Percentiles rank a stretch among this genome's conserved stretches.
phyloP scores from a whole-genome alignment of 441 rosid species.

The Euphorbia celastroides region DNA sequence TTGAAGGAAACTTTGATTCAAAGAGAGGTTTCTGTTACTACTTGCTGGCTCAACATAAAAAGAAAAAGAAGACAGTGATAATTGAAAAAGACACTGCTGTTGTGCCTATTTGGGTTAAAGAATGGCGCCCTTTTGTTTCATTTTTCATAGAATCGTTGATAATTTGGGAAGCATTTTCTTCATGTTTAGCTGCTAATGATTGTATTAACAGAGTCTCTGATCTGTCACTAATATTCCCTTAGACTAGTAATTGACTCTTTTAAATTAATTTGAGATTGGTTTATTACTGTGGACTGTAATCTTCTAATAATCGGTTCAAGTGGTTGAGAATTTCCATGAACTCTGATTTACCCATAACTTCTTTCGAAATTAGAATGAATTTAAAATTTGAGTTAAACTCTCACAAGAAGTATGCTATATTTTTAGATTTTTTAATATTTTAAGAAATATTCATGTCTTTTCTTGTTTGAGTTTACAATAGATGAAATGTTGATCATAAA shows the following conservation, averaged over 20 bases:
- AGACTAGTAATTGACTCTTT: slow-evolving; percentile 3
- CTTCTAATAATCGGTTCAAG: background rate
- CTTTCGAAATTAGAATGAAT: too few species aligned
- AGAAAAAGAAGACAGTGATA: slow-evolving; percentile 8
- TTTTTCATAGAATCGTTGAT: background rate
- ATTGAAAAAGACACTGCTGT: slow-evolving; percentile 3
- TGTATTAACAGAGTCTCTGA: slow-evolving; percentile 11
- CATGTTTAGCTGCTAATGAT: slow-evolving; percentile 24
- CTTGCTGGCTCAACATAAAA: slow-evolving; percentile 13
- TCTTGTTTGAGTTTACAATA: too few species aligned
- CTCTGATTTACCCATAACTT: too few species aligned
- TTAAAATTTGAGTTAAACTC: too few species aligned
- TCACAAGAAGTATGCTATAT: too few species aligned
- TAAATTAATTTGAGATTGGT: background rate
- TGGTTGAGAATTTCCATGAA: too few species aligned
- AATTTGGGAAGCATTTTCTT: background rate
- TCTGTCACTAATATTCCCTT: slow-evolving; percentile 11
- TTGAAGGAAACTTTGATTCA: slow-evolving; percentile 71
- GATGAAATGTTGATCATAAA: too few species aligned
- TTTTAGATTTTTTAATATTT: too few species aligned
- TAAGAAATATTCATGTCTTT: too few species aligned
- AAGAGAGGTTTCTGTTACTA: slow-evolving; percentile 50
- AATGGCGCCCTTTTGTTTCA: slow-evolving; percentile 15
- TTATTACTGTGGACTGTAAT: background rate
- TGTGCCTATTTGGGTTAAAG: slow-evolving; percentile 5